Evolutionary conservation across 306 rosid species (phyloP).

Genomic region (Rubus parviflorus): DNA sequence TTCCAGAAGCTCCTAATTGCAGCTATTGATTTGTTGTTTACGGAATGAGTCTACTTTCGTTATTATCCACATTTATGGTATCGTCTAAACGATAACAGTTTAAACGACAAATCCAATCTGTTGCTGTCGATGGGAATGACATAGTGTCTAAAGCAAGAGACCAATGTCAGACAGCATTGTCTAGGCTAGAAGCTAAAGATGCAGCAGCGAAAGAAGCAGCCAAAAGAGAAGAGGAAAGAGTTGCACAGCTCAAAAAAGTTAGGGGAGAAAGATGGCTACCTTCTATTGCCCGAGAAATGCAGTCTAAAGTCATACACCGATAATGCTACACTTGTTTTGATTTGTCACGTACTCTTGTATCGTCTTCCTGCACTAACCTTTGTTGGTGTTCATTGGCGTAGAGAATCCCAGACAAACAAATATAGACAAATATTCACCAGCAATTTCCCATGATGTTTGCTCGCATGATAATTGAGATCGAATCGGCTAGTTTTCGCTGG

Average conservation of each 20-base stretch:
- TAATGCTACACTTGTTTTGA: conserved; percentile 8
- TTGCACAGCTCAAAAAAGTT: conserved; percentile 66
- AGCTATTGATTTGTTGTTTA: conserved; percentile 2
- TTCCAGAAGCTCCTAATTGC: conserved; percentile 1
- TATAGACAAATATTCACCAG: conserved; percentile 9
- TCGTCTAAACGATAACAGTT: conserved; percentile 52
- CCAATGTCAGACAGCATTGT: conserved; percentile 53
- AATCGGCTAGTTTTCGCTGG: background rate
- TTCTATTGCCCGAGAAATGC: conserved; percentile 71
- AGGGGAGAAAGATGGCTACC: conserved; percentile 96
- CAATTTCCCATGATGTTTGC: background rate
- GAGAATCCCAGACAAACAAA: background rate
- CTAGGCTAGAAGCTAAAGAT: conserved; percentile 65
- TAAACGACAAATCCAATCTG: conserved; percentile 45
- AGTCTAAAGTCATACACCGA: conserved; percentile 10
- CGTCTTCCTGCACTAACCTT: background rate
- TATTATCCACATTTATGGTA: background rate
- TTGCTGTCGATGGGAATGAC: conserved; percentile 60
- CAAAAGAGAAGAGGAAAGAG: conserved; percentile 75
- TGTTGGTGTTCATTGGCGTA: background rate
- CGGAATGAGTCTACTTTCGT: background rate
- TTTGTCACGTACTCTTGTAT: conserved; percentile 8
- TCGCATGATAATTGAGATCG: background rate
- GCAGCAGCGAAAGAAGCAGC: conserved; percentile 66
- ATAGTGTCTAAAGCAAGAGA: conserved; percentile 59